Percentiles rank a stretch among this genome's conserved stretches.
Evolutionary conservation across 108 stramenopile species (phyloP).

Genomic region (Aureococcus anophagefferens): DNA sequence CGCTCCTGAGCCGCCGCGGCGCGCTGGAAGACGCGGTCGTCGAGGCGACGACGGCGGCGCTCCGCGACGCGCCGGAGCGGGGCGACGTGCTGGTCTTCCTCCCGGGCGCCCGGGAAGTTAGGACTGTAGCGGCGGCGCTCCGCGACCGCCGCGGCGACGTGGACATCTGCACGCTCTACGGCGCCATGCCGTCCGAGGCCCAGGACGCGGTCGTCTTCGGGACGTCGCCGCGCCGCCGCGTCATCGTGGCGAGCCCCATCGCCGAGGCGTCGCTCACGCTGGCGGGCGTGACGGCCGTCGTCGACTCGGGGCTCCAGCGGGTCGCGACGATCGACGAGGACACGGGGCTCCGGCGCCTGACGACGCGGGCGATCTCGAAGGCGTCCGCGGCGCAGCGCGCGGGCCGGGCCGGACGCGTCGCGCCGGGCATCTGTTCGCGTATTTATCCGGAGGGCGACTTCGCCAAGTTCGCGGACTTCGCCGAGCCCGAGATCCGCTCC

Average conservation of each 20-base stretch:
- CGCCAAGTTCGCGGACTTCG: slow-evolving; percentile 22
- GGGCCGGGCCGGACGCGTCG: slow-evolving; percentile 70
- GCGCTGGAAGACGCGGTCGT: slow-evolving; percentile 27
- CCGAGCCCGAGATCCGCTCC: slow-evolving; percentile 58
- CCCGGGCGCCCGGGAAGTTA: slow-evolving; percentile 70
- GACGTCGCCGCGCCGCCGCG: slow-evolving; percentile 30
- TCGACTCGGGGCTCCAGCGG: slow-evolving; percentile 63
- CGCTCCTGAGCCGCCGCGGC: slow-evolving; percentile 32
- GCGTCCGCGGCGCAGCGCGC: slow-evolving; percentile 65
- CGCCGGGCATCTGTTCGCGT: slow-evolving; percentile 65
- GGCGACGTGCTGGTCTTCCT: slow-evolving; percentile 72
- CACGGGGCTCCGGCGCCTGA: slow-evolving; percentile 57
- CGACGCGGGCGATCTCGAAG: slow-evolving; percentile 49
- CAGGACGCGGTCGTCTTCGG: slow-evolving; percentile 55
- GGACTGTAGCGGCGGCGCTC: slow-evolving; percentile 43
- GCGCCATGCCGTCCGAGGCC: slow-evolving; percentile 48
- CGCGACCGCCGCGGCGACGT: slow-evolving; percentile 22
- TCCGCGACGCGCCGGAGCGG: slow-evolving; percentile 34
- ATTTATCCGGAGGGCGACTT: slow-evolving; percentile 56
- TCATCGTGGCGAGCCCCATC: slow-evolving; percentile 66
- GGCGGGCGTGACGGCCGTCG: slow-evolving; percentile 60
- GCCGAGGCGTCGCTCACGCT: slow-evolving; percentile 76
- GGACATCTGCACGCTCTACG: slow-evolving; percentile 56
- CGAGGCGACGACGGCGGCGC: slow-evolving; percentile 37
- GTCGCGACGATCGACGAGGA: slow-evolving; percentile 58